Evolutionary conservation across 139 green algal species (phyloP).

Genomic region (Chlamydomonas urium): DNA sequence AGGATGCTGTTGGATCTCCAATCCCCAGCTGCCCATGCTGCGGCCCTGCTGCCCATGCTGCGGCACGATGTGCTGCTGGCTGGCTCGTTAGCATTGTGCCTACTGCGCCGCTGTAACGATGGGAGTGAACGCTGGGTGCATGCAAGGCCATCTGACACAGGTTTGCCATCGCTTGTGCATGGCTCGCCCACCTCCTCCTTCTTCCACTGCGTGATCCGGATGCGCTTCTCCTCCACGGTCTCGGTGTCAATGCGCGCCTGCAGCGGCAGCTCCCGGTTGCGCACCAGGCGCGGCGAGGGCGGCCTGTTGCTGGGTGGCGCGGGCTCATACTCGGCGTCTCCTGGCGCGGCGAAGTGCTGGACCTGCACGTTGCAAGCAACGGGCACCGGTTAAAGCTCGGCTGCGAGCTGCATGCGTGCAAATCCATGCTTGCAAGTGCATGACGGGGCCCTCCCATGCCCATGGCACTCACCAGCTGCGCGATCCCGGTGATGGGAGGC

Average conservation of each 20-base stretch:
- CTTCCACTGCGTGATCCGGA: slow-evolving; percentile 44
- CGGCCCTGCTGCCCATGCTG: too few species aligned
- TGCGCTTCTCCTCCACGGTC: slow-evolving; percentile 67
- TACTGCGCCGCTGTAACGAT: too few species aligned
- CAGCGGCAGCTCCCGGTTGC: slow-evolving; percentile 66
- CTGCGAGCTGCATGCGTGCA: too few species aligned
- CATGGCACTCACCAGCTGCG: too few species aligned
- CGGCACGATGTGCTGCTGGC: too few species aligned
- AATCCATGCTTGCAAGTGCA: too few species aligned
- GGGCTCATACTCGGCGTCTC: slow-evolving; percentile 73
- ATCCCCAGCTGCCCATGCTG: too few species aligned
- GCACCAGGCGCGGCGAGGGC: slow-evolving; percentile 38
- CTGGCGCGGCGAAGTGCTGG: slow-evolving; percentile 60
- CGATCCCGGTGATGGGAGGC: slow-evolving; percentile 59
- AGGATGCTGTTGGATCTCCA: neutral
- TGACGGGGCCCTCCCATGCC: too few species aligned
- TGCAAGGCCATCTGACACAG: neutral
- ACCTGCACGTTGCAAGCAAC: too few species aligned
- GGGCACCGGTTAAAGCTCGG: too few species aligned
- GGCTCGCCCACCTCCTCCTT: slow-evolving; percentile 39
- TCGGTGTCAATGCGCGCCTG: slow-evolving; percentile 70
- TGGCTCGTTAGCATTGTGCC: too few species aligned
- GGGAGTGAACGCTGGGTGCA: neutral
- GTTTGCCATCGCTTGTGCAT: neutral
- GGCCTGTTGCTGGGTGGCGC: slow-evolving; percentile 29